Percentiles rank a stretch among this genome's conserved stretches.
phyloP scores from a whole-genome alignment of 164 flowering plant species.

The Vitis rupestris region DNA sequence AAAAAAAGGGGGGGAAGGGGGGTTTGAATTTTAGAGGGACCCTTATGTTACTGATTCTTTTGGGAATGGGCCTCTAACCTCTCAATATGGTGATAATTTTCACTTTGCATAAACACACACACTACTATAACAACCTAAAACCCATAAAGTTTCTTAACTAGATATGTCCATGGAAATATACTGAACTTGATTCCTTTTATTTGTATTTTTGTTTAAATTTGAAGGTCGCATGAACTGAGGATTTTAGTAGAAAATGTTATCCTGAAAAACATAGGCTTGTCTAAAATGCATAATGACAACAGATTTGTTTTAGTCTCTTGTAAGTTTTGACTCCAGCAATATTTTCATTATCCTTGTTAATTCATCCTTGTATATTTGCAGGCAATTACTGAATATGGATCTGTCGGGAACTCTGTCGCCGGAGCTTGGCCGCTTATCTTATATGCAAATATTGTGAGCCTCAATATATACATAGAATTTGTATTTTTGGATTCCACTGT shows the following conservation, averaged over 20 bases:
- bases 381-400: constrained; percentile 56
- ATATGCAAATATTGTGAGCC: constrained; percentile 74
- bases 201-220: no score
- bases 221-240: no score
- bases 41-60: no score
- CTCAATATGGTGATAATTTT: no score
- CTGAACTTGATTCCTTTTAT: no score
- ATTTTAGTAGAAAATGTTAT: background rate
- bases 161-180: no score
- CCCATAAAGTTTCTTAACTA: no score
- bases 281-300: background rate
- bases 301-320: background rate
- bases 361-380: constrained; percentile 20
- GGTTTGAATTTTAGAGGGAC: no score
- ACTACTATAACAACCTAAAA: no score
- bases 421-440: constrained; percentile 61
- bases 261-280: background rate
- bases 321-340: background rate
- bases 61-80: no score
- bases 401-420: constrained; percentile 82
- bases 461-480: background rate
- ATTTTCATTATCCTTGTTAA: background rate
- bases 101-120: no score
- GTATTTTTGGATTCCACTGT: background rate
- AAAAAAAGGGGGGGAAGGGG: no score